A percentile compares a stretch with the other conserved stretches of the same genome.
Conservation (phyloP, 352 stramenopile genomes). For the Phytophthora fragariae region DNA sequence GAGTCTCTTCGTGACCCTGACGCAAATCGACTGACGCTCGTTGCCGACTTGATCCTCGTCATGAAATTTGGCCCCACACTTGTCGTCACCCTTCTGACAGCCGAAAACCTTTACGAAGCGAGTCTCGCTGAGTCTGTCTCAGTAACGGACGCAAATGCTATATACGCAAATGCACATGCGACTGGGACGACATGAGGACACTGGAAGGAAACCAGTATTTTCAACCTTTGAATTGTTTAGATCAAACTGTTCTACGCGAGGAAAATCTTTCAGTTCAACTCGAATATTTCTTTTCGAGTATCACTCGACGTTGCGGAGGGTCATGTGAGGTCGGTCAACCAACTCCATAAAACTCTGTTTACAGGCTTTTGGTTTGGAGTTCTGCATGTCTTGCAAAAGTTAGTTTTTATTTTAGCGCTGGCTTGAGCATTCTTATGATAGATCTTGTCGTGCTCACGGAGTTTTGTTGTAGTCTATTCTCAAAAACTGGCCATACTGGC, state of each 20-base stretch:
- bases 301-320: too few relatives aligned
- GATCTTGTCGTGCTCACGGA: background rate
- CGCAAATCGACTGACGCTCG: background rate
- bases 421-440: background rate
- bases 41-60: background rate
- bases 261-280: too few relatives aligned
- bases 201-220: too few relatives aligned
- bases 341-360: background rate
- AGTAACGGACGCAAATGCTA: background rate
- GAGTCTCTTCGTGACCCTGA: background rate
- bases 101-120: background rate
- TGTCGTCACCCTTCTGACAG: background rate
- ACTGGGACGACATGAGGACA: too few relatives aligned
- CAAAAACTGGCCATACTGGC: background rate
- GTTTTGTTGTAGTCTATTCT: background rate
- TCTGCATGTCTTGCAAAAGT: background rate
- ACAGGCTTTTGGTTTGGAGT: background rate
- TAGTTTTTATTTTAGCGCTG: background rate
- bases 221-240: background rate
- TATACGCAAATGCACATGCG: background rate
- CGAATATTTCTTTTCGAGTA: too few relatives aligned
- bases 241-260: background rate
- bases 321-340: background rate
- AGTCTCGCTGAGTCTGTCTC: background rate
- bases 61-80: background rate